These are phyloP conservation scores for Prunus kanzakura DNA, from an alignment of 306 rosid species.

Conservation along the genomic window DNA sequence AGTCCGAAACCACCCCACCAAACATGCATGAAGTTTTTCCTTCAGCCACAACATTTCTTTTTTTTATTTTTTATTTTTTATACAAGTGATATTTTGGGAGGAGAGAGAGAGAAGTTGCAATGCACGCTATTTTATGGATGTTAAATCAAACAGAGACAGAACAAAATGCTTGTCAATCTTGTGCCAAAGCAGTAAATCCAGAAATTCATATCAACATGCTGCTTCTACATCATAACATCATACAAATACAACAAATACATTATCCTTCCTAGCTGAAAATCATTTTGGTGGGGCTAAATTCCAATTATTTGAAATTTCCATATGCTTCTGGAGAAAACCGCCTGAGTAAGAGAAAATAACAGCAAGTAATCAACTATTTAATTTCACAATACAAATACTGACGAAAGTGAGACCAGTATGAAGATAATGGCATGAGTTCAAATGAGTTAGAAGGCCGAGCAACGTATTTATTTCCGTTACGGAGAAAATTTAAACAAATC, in stretches of 20 bases:
- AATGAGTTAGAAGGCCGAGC: neutral
- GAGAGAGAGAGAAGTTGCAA: no score
- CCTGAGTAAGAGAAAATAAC: slow-evolving; percentile 45
- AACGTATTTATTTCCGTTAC: no score
- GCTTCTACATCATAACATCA: neutral
- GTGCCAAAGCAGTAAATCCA: neutral
- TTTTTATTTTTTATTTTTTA: no score
- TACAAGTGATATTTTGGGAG: no score
- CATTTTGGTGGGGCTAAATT: slow-evolving; percentile 42
- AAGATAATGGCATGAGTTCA: neutral
- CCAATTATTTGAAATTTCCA: slow-evolving; percentile 48
- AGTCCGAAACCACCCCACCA: no score
- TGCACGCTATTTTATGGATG: no score
- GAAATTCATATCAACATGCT: neutral
- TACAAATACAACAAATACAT: neutral
- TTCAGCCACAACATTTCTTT: no score
- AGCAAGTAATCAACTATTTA: slow-evolving; percentile 10
- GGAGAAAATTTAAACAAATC: no score
- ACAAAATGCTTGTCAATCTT: neutral
- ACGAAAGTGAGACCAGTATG: neutral
- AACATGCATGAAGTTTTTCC: no score
- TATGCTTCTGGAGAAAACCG: slow-evolving; percentile 47
- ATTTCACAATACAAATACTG: slow-evolving; percentile 5
- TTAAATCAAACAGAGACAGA: neutral
- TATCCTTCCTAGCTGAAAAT: slow-evolving; percentile 20